Conservation (phyloP, 2,329 filamentous ascomycete genomes). For the Beauveria bassiana region DNA sequence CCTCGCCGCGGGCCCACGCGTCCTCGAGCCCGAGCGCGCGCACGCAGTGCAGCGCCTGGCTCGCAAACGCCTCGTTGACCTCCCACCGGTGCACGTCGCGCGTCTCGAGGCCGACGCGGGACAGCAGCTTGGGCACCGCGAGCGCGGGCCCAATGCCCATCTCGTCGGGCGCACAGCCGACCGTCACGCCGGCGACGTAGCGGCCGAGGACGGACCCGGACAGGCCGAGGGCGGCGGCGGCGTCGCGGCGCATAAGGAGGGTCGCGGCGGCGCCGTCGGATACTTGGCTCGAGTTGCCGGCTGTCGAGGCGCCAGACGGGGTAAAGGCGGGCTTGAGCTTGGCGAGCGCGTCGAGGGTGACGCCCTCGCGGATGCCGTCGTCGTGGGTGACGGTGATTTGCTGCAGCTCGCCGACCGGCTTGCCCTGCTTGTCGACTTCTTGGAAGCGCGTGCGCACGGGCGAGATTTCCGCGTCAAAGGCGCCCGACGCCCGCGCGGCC, state of each 20-base stretch:
- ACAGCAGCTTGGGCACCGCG: conserved; percentile 76
- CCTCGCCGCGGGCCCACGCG: conserved; percentile 55
- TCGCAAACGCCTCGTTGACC: conserved; percentile 78
- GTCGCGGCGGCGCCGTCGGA: conserved; percentile 81
- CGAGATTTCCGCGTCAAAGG: conserved; percentile 73
- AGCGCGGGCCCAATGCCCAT: conserved; percentile 89
- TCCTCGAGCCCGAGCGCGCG: conserved; percentile 59
- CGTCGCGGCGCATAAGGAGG: conserved; percentile 77
- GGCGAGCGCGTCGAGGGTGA: conserved; percentile 61
- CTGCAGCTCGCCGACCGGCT: conserved; percentile 47
- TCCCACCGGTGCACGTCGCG: conserved; percentile 80
- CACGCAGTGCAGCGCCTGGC: conserved; percentile 62
- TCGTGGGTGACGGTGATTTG: conserved; percentile 65
- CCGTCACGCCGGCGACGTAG: conserved; percentile 69
- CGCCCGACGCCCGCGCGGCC: conserved; percentile 57
- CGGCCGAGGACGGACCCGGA: conserved; percentile 65
- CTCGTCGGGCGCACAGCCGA: conserved; percentile 79
- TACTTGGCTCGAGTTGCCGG: conserved; percentile 80
- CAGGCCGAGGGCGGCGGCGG: conserved; percentile 66
- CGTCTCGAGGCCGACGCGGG: conserved; percentile 55
- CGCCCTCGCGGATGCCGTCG: conserved; percentile 70
- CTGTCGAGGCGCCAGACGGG: conserved; percentile 66
- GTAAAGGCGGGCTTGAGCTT: conserved; percentile 83
- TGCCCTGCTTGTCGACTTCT: conserved; percentile 53
- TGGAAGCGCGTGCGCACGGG: conserved; percentile 66